These are phyloP conservation scores for Termitomyces sp. DNA, from an alignment of 768 basidiomycete genomes.

Conservation along the genomic window DNA sequence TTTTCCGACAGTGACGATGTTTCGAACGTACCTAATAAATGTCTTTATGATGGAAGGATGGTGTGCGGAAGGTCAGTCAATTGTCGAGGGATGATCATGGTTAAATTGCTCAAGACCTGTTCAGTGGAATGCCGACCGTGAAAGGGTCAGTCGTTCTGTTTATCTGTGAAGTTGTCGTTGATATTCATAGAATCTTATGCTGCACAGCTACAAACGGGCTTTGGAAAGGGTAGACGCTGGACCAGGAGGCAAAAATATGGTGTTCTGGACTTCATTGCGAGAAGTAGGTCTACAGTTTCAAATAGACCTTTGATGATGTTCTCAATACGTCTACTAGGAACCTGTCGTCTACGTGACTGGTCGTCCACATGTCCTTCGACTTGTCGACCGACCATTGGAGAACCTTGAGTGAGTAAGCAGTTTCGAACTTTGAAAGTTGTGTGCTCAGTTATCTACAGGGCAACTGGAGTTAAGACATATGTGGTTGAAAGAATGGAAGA, in stretches of 20 bases:
- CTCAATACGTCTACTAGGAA: constrained; percentile 48
- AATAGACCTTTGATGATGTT: neutral
- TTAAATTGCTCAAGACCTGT: constrained; percentile 1
- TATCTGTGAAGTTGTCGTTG: neutral
- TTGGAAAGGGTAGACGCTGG: constrained; percentile 78
- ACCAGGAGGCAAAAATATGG: constrained; percentile 67
- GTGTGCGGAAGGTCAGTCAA: constrained; percentile 72
- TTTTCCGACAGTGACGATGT: constrained; percentile 27
- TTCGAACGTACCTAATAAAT: constrained; percentile 35
- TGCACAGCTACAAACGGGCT: constrained; percentile 68
- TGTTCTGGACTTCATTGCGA: constrained; percentile 94
- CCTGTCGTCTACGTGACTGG: constrained; percentile 90
- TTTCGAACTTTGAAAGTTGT: neutral
- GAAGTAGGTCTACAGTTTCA: constrained; percentile 50
- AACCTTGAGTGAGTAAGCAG: constrained; percentile 84
- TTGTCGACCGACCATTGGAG: constrained; percentile 83
- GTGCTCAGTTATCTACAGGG: constrained; percentile 40
- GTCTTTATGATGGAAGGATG: constrained; percentile 48
- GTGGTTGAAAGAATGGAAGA: constrained; percentile 92
- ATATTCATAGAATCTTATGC: neutral
- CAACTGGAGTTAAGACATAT: constrained; percentile 88
- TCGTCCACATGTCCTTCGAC: constrained; percentile 85
- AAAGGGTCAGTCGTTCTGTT: constrained; percentile 55
- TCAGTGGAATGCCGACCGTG: constrained; percentile 91
- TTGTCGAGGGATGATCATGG: neutral